Evolutionary conservation across 2,329 filamentous ascomycete genomes (phyloP).

Genomic region (Blumeria hordei): DNA sequence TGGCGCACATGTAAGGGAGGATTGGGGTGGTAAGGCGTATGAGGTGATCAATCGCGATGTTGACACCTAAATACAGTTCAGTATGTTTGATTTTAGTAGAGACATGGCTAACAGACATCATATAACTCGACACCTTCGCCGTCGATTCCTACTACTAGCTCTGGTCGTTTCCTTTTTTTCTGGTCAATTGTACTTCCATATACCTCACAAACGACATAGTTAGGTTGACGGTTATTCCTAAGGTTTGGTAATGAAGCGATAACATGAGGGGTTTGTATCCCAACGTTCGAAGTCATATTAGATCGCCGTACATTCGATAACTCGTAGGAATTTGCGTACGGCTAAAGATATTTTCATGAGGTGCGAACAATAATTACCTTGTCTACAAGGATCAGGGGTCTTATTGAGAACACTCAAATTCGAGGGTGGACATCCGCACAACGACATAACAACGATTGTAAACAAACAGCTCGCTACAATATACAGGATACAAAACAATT

Average conservation of each 20-base stretch:
- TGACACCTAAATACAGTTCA: constrained; percentile 23
- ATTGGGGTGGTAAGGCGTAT: constrained; percentile 40
- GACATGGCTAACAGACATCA: constrained; percentile 23
- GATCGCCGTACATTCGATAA: no score
- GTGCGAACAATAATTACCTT: no score
- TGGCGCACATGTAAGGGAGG: constrained; percentile 36
- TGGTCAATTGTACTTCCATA: constrained; percentile 28
- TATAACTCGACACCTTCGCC: constrained; percentile 42
- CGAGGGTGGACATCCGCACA: no score
- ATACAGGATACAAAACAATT: no score
- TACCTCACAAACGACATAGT: constrained; percentile 34
- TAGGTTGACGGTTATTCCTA: constrained; percentile 25
- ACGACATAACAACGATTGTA: no score
- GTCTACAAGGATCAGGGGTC: no score
- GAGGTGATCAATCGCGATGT: constrained; percentile 38
- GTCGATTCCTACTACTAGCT: constrained; percentile 38
- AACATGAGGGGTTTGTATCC: constrained; percentile 39
- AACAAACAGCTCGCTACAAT: no score
- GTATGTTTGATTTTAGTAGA: not conserved
- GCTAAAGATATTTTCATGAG: no score
- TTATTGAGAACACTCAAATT: no score
- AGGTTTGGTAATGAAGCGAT: constrained; percentile 34
- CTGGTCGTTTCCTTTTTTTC: constrained; percentile 37
- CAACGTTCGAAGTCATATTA: constrained; percentile 22
- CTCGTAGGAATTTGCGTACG: no score